phyloP scores from a whole-genome alignment of 2,329 filamentous ascomycete genomes.

The Stachybotrys echinatus region DNA sequence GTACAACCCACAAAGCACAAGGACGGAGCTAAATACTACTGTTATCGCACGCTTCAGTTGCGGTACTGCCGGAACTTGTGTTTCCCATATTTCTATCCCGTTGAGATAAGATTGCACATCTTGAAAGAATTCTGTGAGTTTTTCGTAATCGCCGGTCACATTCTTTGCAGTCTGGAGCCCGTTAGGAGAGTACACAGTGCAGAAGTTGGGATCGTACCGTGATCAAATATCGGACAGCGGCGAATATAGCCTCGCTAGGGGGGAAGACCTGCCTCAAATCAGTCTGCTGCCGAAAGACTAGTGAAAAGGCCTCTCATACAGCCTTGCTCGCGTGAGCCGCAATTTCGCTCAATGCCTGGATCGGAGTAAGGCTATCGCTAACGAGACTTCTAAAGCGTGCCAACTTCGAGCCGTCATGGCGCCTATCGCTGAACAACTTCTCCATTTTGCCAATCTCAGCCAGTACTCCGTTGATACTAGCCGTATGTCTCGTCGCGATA shows the following conservation, averaged over 20 bases:
- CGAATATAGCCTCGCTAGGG: slow-evolving; percentile 7
- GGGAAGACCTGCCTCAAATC: slow-evolving; percentile 4
- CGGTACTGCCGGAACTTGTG: slow-evolving; percentile 4
- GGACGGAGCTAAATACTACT: slow-evolving; percentile 5
- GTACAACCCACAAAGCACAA: slow-evolving; percentile 7
- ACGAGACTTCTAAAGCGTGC: slow-evolving; percentile 6
- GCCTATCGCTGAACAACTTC: not conserved
- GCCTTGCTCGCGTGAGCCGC: slow-evolving; percentile 6
- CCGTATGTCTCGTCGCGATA: not conserved
- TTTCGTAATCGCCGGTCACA: slow-evolving; percentile 6
- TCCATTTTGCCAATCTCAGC: slow-evolving; percentile 2
- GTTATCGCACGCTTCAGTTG: slow-evolving; percentile 3
- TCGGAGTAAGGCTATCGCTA: slow-evolving; percentile 4
- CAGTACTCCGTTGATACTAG: not conserved
- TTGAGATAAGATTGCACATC: slow-evolving; percentile 6
- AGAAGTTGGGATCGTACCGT: slow-evolving; percentile 1
- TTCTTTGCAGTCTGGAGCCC: slow-evolving; percentile 2
- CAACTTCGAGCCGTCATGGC: slow-evolving; percentile 3
- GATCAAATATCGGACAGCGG: slow-evolving; percentile 6
- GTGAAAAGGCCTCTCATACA: slow-evolving; percentile 1
- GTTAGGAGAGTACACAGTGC: slow-evolving; percentile 1
- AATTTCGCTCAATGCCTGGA: slow-evolving; percentile 5
- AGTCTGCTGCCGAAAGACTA: not conserved
- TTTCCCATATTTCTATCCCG: slow-evolving; percentile 6
- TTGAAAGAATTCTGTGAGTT: slow-evolving; percentile 6